phyloP scores from a whole-genome alignment of 2,329 filamentous ascomycete genomes.

The Fusarium longipes region DNA sequence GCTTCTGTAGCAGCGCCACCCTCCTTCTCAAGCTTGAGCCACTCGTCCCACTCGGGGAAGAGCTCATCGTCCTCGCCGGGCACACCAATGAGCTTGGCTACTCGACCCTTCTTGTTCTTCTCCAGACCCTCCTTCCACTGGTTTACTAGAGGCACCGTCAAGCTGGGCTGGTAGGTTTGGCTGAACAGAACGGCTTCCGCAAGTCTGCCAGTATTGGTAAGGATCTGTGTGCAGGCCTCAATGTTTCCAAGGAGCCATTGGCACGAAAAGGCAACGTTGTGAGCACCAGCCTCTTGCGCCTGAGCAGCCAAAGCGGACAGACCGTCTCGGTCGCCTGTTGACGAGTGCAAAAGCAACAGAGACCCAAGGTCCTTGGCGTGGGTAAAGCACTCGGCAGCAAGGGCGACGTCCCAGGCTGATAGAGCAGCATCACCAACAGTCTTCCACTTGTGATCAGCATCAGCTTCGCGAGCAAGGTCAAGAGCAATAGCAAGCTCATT shows the following conservation, averaged over 20 bases:
- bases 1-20: slow-evolving; percentile 58
- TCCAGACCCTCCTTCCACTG: slow-evolving; percentile 88
- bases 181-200: slow-evolving; percentile 92
- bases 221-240: slow-evolving; percentile 81
- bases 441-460: slow-evolving; percentile 98
- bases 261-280: slow-evolving; percentile 94
- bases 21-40: slow-evolving; percentile 81
- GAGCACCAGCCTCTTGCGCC: slow-evolving; percentile 79
- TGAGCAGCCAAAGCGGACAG: slow-evolving; percentile 77
- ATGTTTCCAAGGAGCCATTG: slow-evolving; percentile 89
- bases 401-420: slow-evolving; percentile 82
- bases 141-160: slow-evolving; percentile 73
- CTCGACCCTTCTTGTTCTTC: slow-evolving; percentile 84
- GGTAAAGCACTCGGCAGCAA: slow-evolving; percentile 93
- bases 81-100: slow-evolving; percentile 83
- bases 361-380: slow-evolving; percentile 92
- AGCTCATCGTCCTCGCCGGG: slow-evolving; percentile 87
- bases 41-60: slow-evolving; percentile 97
- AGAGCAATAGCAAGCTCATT: slow-evolving; percentile 88
- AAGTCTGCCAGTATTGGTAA: slow-evolving; percentile 80
- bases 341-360: slow-evolving; percentile 86
- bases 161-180: slow-evolving; percentile 93
- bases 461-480: slow-evolving; percentile 82
- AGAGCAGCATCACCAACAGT: slow-evolving; percentile 93
- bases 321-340: slow-evolving; percentile 81